Conservation (phyloP, 2,329 filamentous ascomycete genomes). For the Microdochium bolleyi region DNA sequence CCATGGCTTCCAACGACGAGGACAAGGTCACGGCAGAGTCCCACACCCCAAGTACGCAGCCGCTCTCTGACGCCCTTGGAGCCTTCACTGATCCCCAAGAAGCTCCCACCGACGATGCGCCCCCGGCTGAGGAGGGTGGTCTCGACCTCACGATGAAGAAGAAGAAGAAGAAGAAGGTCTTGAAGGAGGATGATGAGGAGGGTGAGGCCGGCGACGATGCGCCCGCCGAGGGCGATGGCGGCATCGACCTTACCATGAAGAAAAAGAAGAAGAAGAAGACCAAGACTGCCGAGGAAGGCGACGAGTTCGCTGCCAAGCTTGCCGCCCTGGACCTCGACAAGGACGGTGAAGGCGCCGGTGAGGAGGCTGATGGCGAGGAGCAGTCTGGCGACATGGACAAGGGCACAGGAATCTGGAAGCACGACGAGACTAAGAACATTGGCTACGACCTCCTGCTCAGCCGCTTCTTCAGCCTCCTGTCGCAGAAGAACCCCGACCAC, state of each 20-base stretch:
- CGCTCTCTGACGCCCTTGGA: conserved; percentile 44
- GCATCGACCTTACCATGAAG: conserved; percentile 62
- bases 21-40: conserved; percentile 75
- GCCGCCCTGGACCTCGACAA: conserved; percentile 56
- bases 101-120: conserved; percentile 28
- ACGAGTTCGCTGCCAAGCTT: conserved; percentile 49
- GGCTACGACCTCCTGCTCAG: conserved; percentile 78
- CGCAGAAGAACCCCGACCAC: conserved; percentile 95
- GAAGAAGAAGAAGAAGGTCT: conserved; percentile 55
- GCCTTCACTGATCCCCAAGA: conserved; percentile 44
- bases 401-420: conserved; percentile 85
- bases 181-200: conserved; percentile 42
- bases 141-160: conserved; percentile 68
- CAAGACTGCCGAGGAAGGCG: conserved; percentile 29
- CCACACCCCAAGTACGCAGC: conserved; percentile 63
- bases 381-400: conserved; percentile 73
- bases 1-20: conserved; percentile 64
- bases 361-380: conserved; percentile 41
- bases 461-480: conserved; percentile 90
- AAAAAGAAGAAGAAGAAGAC: conserved; percentile 58
- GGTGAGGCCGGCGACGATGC: conserved; percentile 42
- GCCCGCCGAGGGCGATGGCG: conserved; percentile 47
- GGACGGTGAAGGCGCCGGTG: conserved; percentile 44
- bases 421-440: conserved; percentile 71
- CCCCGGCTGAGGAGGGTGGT: conserved; percentile 43